Evolutionary conservation across 2,329 filamentous ascomycete genomes (phyloP), one percentile per base, ranked within the genome.

Genomic region (Penicillium griseofulvum): DNA sequence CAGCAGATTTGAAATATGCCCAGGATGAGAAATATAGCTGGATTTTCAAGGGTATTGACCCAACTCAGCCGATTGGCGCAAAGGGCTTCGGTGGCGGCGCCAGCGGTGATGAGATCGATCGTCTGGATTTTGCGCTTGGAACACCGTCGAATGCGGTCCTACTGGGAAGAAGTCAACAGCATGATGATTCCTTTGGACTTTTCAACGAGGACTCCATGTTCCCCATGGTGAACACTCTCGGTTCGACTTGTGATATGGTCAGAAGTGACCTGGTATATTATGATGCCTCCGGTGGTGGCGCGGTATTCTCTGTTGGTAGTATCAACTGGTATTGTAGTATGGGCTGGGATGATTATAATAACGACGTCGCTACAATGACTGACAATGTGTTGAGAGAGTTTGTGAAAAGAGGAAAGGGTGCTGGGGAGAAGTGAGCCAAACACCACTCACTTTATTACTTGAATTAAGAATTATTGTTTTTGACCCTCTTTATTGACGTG

Each of bases 31-130:
- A 29, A 12, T 36, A 36, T 8, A 33, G 19, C 10, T 46, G 44
- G 44, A 36, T 46, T 17, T 46, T 46, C 19, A 33, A 46, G 8
- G 44, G 19, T 14, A 26, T 65, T 63, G 28, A 64, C 65, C 14
- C 36, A 11, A 19, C 38, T 16, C 8, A 49, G 19, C 36, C 24
- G 12, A 58, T 66, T 37, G 46, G 65, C 12, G 61, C 64, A 11
- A 16, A 41, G 28, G 47, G 47, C 4, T 66, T 73, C 14, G 69
- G 66, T 2, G 69, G 69, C 11, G 68, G 70, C 19, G 70, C 68
- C 9, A 66, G 62, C 46, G 71, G 70, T 14, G 71, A 75, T 36
- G 71, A 74, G 56, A 69, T 74, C 46, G 72, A 74, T 58, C 60
- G 69, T 4, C 54, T 70, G n/a, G 71, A 74, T 47, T 60, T 65